Base-by-base conservation (phyloP, 2,329 filamentous ascomycete species). In the Colletotrichum chlorophyti region DNA sequence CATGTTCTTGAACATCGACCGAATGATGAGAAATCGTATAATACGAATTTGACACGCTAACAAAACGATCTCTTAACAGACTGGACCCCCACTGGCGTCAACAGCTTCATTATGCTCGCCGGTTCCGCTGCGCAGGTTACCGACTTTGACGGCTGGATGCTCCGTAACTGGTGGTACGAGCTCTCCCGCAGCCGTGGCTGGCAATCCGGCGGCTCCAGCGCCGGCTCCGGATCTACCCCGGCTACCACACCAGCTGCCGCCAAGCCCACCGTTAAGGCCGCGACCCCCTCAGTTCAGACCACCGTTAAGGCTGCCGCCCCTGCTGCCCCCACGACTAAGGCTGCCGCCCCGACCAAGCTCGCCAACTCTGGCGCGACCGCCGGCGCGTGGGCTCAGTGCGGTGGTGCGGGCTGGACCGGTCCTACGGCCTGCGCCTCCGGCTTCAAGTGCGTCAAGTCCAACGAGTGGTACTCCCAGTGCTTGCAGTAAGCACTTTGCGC, bases 131-230 rank as follows among this genome's bases (percentile, higher is more conserved):
- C 64, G 17, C 58, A 70, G 42, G 70, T 80, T 17, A 81, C 78
- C 3, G 77, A 81, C 37, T 81, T 81, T 45, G 78, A 80, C 49
- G 76, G 74, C 17, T 80, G 78, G 78, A 80, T 80, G 77, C 65
- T 75, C 42, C 66, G 77, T 2, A 76, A 80, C 64, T 80, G 76
- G 76, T 80, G 76, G 76, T 68, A 72, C 29, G 65, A 72, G 59
- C 63, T 72, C 29, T 72, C 70, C 24, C 68, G 69, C 1, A 35
- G 65, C 15, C 68, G 69, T 0, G 64, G 65, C 53, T 72, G 70
- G 70, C 65, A 68, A 21, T 53, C 60, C 15, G 41, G 34, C 17
- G 34, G 17, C 32, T 24, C 53, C 24, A 31, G 38, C 23, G 29
- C 41, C 15, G 11, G 40, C 19, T 32, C 27, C 27, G 40, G 50